Evolutionary conservation across 2,329 filamentous ascomycete genomes (phyloP).

Genomic region (Ceratocystiopsis minuta): DNA sequence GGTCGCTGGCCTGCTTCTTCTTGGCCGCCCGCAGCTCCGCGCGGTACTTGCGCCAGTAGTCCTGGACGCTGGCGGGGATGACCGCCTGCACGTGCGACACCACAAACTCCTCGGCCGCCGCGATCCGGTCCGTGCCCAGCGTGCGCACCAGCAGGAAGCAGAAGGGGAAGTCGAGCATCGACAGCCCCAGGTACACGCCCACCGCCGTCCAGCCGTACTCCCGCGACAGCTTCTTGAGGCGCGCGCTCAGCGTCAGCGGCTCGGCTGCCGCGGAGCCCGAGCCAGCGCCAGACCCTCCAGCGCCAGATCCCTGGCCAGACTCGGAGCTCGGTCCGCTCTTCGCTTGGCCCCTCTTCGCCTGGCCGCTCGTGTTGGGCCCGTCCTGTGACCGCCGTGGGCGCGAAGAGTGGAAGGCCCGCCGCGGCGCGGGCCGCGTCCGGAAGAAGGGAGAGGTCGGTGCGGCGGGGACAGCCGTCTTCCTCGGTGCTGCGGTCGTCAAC

Average conservation of each 20-base stretch:
- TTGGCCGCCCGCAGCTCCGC: constrained; percentile 16
- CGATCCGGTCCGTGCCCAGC: constrained; percentile 71
- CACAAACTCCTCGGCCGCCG: constrained; percentile 47
- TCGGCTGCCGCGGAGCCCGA: constrained; percentile 6
- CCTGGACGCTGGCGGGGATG: constrained; percentile 41
- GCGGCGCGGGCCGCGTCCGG: constrained; percentile 2
- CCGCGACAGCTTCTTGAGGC: constrained; percentile 65
- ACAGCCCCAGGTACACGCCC: constrained; percentile 75
- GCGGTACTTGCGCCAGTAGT: constrained; percentile 32
- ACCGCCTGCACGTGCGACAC: constrained; percentile 38
- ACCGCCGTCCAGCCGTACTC: constrained; percentile 92
- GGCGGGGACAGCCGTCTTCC: not conserved
- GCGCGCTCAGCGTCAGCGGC: constrained; percentile 41
- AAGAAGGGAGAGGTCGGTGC: not conserved
- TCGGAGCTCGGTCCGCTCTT: not conserved
- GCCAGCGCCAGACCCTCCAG: not conserved
- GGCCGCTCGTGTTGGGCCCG: constrained; percentile 2
- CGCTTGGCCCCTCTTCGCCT: not conserved
- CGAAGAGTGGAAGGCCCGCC: constrained; percentile 14
- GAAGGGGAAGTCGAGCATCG: constrained; percentile 80
- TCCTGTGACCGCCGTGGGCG: constrained; percentile 11
- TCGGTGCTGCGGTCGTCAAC: not conserved
- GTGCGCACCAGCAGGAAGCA: constrained; percentile 77
- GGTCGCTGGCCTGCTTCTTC: constrained; percentile 25
- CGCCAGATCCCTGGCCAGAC: too few relatives aligned